Evolutionary conservation across 371 early-diverging fungal species (phyloP).

Genomic region (Rhizomucor miehei): DNA sequence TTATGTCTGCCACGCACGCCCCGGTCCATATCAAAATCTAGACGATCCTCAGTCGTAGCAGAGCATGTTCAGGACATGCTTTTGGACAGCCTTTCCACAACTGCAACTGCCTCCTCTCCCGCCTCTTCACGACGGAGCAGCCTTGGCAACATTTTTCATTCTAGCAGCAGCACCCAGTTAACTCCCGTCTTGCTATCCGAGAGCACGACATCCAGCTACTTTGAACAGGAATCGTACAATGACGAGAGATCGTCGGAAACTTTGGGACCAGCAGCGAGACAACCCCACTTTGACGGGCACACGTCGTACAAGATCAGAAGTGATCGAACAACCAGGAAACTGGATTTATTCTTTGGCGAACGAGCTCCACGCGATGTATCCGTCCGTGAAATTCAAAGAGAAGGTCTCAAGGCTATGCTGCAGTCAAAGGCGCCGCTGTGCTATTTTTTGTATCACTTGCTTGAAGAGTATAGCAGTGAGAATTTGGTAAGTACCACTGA

Average conservation of each 20-base stretch:
- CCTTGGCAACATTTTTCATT: slow-evolving; percentile 3
- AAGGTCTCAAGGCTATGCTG: slow-evolving; percentile 56
- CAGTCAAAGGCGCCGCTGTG: slow-evolving; percentile 53
- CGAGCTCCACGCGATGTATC: slow-evolving; percentile 46
- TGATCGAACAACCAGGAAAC: slow-evolving; percentile 37
- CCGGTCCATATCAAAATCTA: slow-evolving; percentile 28
- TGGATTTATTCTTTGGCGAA: slow-evolving; percentile 53
- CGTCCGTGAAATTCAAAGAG: slow-evolving; percentile 45
- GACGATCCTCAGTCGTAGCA: slow-evolving; percentile 32
- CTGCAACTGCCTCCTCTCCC: neutral
- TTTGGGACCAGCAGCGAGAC: neutral
- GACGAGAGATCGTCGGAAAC: neutral
- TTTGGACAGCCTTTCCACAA: neutral
- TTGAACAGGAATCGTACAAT: slow-evolving; percentile 1
- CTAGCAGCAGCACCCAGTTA: slow-evolving; percentile 2
- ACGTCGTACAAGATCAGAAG: slow-evolving; percentile 36
- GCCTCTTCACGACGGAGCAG: slow-evolving; percentile 11
- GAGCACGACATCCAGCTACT: slow-evolving; percentile 6
- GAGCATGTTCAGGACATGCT: slow-evolving; percentile 15
- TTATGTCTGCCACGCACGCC: slow-evolving; percentile 34
- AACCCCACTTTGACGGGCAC: slow-evolving; percentile 36
- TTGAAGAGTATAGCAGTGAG: slow-evolving; percentile 56
- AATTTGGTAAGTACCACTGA: slow-evolving; percentile 45
- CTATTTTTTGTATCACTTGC: slow-evolving; percentile 52
- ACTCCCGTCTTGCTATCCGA: slow-evolving; percentile 14